Evolutionary conservation across 1,284 basidiomycete genomes (phyloP).

Genomic region (Ustilago trichophora): DNA sequence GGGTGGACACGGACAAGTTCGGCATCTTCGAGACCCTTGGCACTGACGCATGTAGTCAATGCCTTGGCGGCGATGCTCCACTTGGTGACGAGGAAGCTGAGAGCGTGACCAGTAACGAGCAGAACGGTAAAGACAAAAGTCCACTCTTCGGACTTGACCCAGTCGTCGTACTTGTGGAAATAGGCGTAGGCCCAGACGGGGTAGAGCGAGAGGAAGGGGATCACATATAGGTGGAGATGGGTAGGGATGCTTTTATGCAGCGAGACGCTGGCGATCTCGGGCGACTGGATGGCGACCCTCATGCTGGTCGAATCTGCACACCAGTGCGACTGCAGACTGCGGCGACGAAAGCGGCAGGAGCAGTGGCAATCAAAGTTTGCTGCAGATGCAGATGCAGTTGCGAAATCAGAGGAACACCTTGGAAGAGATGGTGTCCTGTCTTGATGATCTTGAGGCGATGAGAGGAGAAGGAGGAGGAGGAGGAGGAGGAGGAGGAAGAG

Average conservation of each 20-base stretch:
- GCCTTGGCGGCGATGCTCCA: conserved; percentile 87
- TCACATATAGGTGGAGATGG: conserved; percentile 80
- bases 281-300: conserved; percentile 74
- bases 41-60: conserved; percentile 74
- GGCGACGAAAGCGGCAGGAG: conserved; percentile 5
- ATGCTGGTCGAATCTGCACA: conserved; percentile 25
- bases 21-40: conserved; percentile 73
- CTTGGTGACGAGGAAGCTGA: conserved; percentile 88
- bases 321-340: conserved; percentile 18
- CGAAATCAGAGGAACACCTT: conserved; percentile 7
- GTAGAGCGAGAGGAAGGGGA: conserved; percentile 85
- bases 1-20: conserved; percentile 86
- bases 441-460: conserved; percentile 24
- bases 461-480: neutral
- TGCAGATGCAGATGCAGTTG: neutral
- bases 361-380: conserved; percentile 3
- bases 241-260: conserved; percentile 82
- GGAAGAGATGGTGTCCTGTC: conserved; percentile 2
- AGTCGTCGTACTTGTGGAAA: conserved; percentile 87
- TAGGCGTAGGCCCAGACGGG: conserved; percentile 89
- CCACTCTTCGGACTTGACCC: conserved; percentile 67
- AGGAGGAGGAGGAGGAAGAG: neutral
- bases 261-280: conserved; percentile 82
- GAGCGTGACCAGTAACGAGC: conserved; percentile 85
- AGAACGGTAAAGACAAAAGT: conserved; percentile 90